These are phyloP conservation scores for Hypoxylon cercidicola DNA, from an alignment of 495 filamentous ascomycete species.

Conservation along the genomic window DNA sequence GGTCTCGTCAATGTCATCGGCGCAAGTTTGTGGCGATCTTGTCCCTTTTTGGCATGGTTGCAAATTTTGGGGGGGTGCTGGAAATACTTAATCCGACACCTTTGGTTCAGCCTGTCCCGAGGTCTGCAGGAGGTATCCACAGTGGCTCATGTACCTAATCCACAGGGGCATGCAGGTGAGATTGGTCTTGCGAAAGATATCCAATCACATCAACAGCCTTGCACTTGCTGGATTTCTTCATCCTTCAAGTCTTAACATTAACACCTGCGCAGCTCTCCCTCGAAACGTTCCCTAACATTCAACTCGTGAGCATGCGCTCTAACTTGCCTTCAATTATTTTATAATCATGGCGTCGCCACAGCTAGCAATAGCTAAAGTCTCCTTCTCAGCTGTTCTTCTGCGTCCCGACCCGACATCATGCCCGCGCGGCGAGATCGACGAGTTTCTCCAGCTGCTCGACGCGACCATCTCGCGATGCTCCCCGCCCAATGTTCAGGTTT, in stretches of 20 bases:
- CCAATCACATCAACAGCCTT: conserved; percentile 31
- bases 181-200: not conserved
- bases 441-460: conserved; percentile 75
- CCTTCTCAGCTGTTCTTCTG: conserved; percentile 78
- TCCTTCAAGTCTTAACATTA: not conserved
- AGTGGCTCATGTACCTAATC: not conserved
- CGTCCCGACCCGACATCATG: conserved; percentile 79
- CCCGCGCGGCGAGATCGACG: conserved; percentile 74
- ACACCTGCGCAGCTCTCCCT: not conserved
- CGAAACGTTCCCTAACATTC: not conserved
- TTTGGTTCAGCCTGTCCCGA: not conserved
- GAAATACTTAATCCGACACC: conserved; percentile 17
- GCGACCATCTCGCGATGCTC: conserved; percentile 78
- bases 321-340: not conserved
- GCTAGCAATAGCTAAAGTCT: conserved; percentile 83
- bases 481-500: conserved; percentile 93
- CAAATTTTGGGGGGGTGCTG: not conserved
- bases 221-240: conserved; percentile 10
- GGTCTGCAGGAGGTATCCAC: not conserved
- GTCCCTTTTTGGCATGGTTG: not conserved
- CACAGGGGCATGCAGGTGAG: not conserved
- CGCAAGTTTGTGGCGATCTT: conserved; percentile 15
- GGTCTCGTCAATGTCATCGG: conserved; percentile 21
- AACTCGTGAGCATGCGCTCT: conserved; percentile 26
- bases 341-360: conserved; percentile 74